phyloP scores from a whole-genome alignment of 805 yeast species.

The Zygoascus ofunaensis region DNA sequence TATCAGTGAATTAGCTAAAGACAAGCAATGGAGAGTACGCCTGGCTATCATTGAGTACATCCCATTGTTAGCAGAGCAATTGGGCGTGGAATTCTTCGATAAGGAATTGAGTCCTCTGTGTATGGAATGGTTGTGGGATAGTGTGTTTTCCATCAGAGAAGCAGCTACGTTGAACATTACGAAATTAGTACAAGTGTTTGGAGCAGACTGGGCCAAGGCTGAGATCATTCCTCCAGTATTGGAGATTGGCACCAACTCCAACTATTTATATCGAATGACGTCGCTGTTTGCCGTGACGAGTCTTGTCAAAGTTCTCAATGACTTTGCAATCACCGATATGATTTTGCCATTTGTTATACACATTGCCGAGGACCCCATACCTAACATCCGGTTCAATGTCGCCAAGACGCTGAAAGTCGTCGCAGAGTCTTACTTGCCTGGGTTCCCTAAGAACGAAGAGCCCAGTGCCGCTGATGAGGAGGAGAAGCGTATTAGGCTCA shows the following conservation, averaged over 20 bases:
- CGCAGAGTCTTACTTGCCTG: constrained; percentile 40
- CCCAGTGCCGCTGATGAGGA: constrained; percentile 7
- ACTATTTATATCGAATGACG: constrained; percentile 88
- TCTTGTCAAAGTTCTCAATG: constrained; percentile 62
- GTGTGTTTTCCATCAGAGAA: constrained; percentile 89
- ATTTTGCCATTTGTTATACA: constrained; percentile 73
- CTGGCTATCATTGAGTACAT: constrained; percentile 94
- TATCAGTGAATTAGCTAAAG: constrained; percentile 90
- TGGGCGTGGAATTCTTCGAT: constrained; percentile 89
- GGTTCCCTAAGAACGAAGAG: constrained; percentile 4
- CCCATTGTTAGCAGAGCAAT: constrained; percentile 86
- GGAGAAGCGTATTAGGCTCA: constrained; percentile 1
- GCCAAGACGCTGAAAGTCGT: constrained; percentile 71
- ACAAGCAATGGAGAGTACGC: constrained; percentile 95
- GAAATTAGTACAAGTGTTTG: constrained; percentile 76
- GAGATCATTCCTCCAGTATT: constrained; percentile 75
- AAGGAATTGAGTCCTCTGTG: constrained; percentile 84
- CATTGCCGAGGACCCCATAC: constrained; percentile 71
- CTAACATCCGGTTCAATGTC: constrained; percentile 90
- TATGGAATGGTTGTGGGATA: constrained; percentile 98
- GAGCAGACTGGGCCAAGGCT: constrained; percentile 83
- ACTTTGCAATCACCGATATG: constrained; percentile 47
- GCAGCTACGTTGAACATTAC: constrained; percentile 86
- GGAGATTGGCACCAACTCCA: constrained; percentile 43
- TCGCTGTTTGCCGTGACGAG: constrained; percentile 81